Percentiles rank a stretch among this genome's conserved stretches.
phyloP scores from a whole-genome alignment of 2,329 filamentous ascomycete genomes.

The Penicillium sp. region DNA sequence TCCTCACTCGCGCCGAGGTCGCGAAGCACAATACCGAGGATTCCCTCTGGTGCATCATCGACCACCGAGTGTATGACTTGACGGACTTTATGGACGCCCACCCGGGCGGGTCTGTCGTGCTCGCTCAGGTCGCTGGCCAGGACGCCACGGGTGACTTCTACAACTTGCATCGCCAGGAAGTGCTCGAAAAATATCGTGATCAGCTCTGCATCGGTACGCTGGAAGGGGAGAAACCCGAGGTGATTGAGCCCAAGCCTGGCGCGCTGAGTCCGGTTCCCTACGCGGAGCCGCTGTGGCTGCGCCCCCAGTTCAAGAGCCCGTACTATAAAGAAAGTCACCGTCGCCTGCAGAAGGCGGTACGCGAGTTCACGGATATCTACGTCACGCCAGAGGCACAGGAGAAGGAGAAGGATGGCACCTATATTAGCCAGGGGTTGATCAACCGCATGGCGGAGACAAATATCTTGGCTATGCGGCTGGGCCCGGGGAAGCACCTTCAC shows the following conservation, averaged over 20 bases:
- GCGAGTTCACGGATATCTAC: constrained; percentile 69
- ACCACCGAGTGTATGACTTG: constrained; percentile 82
- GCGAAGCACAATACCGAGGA: constrained; percentile 73
- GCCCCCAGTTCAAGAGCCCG: constrained; percentile 70
- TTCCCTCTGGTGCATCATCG: constrained; percentile 78
- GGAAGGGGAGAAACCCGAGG: constrained; percentile 69
- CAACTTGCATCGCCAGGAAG: constrained; percentile 87
- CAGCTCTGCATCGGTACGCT: constrained; percentile 72
- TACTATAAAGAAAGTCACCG: constrained; percentile 77
- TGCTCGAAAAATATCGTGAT: constrained; percentile 72
- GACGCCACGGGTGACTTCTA: constrained; percentile 84
- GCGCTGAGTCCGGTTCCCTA: constrained; percentile 77
- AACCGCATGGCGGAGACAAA: constrained; percentile 72
- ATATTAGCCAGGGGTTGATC: constrained; percentile 68
- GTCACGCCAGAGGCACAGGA: constrained; percentile 71
- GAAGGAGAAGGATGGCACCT: constrained; percentile 70
- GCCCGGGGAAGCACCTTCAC: constrained; percentile 77
- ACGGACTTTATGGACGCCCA: constrained; percentile 83
- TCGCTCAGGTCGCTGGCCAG: constrained; percentile 74
- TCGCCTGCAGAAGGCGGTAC: constrained; percentile 64
- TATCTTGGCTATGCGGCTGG: constrained; percentile 76
- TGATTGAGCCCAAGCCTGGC: constrained; percentile 66
- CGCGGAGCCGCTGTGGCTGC: constrained; percentile 79
- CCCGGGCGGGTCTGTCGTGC: constrained; percentile 75
- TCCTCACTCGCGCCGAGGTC: constrained; percentile 58